Evolutionary conservation across 2,329 filamentous ascomycete species (phyloP).

Genomic region (Clonostachys rhizophaga): DNA sequence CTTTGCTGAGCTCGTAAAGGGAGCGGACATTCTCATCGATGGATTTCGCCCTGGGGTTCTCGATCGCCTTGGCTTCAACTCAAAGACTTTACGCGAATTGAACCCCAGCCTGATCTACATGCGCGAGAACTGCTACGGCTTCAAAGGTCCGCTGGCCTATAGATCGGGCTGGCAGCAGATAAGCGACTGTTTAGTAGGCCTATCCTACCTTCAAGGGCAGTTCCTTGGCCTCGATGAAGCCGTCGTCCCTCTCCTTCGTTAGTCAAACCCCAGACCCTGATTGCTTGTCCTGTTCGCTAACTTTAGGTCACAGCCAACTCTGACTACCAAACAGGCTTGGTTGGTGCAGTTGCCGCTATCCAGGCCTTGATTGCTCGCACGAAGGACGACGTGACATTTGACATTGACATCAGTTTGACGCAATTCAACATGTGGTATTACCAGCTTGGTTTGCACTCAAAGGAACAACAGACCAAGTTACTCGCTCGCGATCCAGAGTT

Average conservation of each 20-base stretch:
- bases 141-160: conserved; percentile 37
- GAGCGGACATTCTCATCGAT: conserved; percentile 45
- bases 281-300: too few relatives aligned
- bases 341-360: too few relatives aligned
- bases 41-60: conserved; percentile 43
- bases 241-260: too few relatives aligned
- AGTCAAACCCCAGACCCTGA: too few relatives aligned
- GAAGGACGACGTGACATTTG: conserved; percentile 8
- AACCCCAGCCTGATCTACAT: conserved; percentile 30
- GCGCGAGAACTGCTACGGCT: conserved; percentile 49
- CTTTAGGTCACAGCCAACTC: too few relatives aligned
- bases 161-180: conserved; percentile 50
- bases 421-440: conserved; percentile 18
- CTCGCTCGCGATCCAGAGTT: too few relatives aligned
- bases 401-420: conserved; percentile 15
- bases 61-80: conserved; percentile 38
- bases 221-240: too few relatives aligned
- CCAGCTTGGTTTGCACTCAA: conserved; percentile 9
- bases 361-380: conserved; percentile 4
- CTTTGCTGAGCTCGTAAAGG: conserved; percentile 23
- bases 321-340: too few relatives aligned
- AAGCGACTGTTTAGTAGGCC: conserved; percentile 20
- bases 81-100: conserved; percentile 15
- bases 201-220: too few relatives aligned
- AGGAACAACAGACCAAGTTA: too few relatives aligned